These are phyloP conservation scores for Cyanodermella asteris DNA, from an alignment of 2,329 filamentous ascomycete genomes.

Conservation along the genomic window DNA sequence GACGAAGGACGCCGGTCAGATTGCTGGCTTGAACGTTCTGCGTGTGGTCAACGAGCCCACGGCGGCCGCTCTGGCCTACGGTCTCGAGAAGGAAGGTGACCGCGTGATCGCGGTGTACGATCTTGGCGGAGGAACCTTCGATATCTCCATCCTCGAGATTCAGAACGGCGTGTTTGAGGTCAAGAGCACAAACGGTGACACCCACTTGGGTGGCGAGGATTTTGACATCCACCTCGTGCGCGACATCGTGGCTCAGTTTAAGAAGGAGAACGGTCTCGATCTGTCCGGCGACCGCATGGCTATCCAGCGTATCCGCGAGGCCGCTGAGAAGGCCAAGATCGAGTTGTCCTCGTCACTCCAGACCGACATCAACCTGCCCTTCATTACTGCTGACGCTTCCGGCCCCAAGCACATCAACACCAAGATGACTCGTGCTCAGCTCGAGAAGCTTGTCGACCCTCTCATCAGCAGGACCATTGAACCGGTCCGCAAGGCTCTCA, in stretches of 20 bases:
- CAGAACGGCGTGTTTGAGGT: slow-evolving; percentile 97
- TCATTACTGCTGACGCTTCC: slow-evolving; percentile 89
- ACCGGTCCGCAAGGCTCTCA: slow-evolving; percentile 86
- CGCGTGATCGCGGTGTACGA: slow-evolving; percentile 87
- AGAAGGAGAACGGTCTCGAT: slow-evolving; percentile 84
- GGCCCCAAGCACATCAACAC: slow-evolving; percentile 97
- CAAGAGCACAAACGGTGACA: slow-evolving; percentile 98
- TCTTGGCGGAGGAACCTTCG: slow-evolving; percentile 95
- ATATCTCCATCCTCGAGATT: slow-evolving; percentile 95
- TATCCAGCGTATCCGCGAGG: slow-evolving; percentile 96
- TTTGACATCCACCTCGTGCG: slow-evolving; percentile 91
- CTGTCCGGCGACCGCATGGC: slow-evolving; percentile 88
- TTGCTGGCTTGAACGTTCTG: slow-evolving; percentile 85
- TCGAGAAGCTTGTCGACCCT: slow-evolving; percentile 80
- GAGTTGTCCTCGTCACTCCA: slow-evolving; percentile 87
- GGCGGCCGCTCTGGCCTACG: slow-evolving; percentile 84
- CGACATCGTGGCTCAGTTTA: slow-evolving; percentile 85
- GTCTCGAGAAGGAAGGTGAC: slow-evolving; percentile 85
- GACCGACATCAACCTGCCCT: slow-evolving; percentile 95
- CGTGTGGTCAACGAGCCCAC: slow-evolving; percentile 97
- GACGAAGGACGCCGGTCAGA: slow-evolving; percentile 95
- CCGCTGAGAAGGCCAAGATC: slow-evolving; percentile 98
- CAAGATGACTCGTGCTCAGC: slow-evolving; percentile 79
- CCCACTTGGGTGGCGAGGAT: slow-evolving; percentile 93
- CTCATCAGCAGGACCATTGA: slow-evolving; percentile 72